Evolutionary conservation across 345 rosid genomes (phyloP), one percentile per base, ranked within the genome.

Genomic region (Acer yangbiense): DNA sequence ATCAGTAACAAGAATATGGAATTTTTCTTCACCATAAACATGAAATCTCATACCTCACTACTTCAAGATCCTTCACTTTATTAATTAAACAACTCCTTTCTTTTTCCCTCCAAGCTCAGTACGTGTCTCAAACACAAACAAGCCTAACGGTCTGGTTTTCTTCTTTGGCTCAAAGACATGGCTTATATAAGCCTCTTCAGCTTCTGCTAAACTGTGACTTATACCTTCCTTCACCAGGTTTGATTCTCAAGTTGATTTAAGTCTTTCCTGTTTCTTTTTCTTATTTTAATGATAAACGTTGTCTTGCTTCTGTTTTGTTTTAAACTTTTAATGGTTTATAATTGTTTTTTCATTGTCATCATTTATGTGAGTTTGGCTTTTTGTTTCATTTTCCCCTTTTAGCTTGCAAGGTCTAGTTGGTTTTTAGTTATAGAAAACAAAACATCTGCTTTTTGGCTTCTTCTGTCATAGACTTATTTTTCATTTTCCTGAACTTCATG

Each of bases 41-140:
- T 48, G 35, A 21, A 20, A 25, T 44, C 21, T 18, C 52, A 57
- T 44, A n/a, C 16, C 54, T 39, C 39, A 23, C 2, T 20, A 43
- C 58, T n/a, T 43, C 23, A 43, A 21, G 13, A 35, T 8, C 39
- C 25, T 68, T 69, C 8, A 8, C 55, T n/a, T 43, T 20, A 44
- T 68, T 68, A 50, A 68, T 68, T 68, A 20, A 69, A 43, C 6
- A 16, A 29, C 18, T 71, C 17, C 52, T 35, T 72, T 72, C 54
- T 41, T 61, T 23, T 60, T 73, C 75, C 65, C 65, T 57, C 65
- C 75, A 57, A 72, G 18, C 75, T 72, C 75, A 57, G 27, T 3
- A 29, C 20, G 43, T 71, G 48, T 72, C 55, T 35, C 32, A 1
- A 62, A 62, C 25, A 29, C 54, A 4, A 32, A 32, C 39, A 71